phyloP scores from a whole-genome alignment of 2,329 filamentous ascomycete genomes.

The Xylaria sp. region DNA sequence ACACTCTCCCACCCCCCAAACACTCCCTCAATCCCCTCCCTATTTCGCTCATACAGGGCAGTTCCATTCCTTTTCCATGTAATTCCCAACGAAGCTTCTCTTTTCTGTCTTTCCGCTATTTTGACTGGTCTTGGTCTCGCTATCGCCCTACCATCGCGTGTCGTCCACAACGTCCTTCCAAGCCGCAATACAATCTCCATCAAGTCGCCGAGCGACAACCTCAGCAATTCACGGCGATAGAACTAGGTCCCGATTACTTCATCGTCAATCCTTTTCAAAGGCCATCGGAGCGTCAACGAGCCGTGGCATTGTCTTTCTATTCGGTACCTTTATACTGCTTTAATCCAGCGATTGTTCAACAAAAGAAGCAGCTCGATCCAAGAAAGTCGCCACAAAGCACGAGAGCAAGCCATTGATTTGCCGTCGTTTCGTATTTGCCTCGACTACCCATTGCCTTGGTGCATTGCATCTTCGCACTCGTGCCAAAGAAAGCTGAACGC shows the following conservation, averaged over 20 bases:
- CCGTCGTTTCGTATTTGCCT: slow-evolving; percentile 8
- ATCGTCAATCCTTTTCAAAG: not conserved
- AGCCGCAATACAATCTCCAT: not conserved
- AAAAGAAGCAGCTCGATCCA: not conserved
- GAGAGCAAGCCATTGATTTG: slow-evolving; percentile 5
- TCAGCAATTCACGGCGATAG: not conserved
- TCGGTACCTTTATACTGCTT: not conserved
- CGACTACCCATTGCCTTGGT: not conserved
- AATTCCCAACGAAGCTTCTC: slow-evolving; percentile 10
- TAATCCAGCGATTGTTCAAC: slow-evolving; percentile 1
- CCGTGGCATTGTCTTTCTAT: slow-evolving; percentile 1
- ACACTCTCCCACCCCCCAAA: slow-evolving; percentile 8
- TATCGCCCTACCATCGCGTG: slow-evolving; percentile 1
- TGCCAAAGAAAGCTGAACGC: slow-evolving; percentile 4
- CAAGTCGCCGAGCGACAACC: slow-evolving; percentile 8
- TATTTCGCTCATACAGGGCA: slow-evolving; percentile 20
- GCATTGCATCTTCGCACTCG: slow-evolving; percentile 2
- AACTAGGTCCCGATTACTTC: not conserved
- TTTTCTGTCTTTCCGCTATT: slow-evolving; percentile 12
- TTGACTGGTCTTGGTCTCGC: slow-evolving; percentile 7
- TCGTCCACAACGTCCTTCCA: not conserved
- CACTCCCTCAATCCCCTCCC: slow-evolving; percentile 18
- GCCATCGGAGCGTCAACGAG: not conserved
- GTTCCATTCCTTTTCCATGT: slow-evolving; percentile 15
- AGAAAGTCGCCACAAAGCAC: not conserved